Evolutionary conservation across 108 stramenopile genomes (phyloP).

Genomic region (Cylindrotheca closterium): DNA sequence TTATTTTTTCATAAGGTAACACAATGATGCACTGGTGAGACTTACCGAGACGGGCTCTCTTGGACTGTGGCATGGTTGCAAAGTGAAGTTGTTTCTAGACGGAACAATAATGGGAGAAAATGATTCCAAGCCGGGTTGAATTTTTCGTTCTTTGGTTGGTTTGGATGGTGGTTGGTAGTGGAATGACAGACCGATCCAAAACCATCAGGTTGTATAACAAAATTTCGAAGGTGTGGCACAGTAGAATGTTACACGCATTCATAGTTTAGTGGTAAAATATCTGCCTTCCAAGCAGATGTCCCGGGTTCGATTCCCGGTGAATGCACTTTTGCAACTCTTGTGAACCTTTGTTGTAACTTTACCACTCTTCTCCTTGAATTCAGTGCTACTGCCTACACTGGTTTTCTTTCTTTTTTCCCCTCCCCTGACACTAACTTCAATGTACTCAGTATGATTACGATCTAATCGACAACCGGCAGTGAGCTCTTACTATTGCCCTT

Average conservation of each 20-base stretch:
- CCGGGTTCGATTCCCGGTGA: conserved; percentile 92
- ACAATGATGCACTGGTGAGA: background rate
- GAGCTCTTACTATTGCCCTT: too few relatives aligned
- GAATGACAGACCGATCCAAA: too few relatives aligned
- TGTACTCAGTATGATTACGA: too few relatives aligned
- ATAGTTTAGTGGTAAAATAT: conserved; percentile 93
- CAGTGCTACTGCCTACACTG: too few relatives aligned
- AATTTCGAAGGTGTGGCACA: background rate
- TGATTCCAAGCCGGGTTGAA: too few relatives aligned
- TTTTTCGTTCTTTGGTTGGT: too few relatives aligned
- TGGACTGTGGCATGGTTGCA: conserved; percentile 34
- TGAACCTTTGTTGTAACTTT: background rate
- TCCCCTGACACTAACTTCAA: too few relatives aligned
- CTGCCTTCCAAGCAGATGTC: conserved; percentile 88
- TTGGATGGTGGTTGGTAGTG: too few relatives aligned
- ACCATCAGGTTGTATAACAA: background rate
- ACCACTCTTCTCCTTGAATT: too few relatives aligned
- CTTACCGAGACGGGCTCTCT: conserved; percentile 40
- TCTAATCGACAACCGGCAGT: too few relatives aligned
- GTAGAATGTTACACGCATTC: background rate
- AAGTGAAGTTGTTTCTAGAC: background rate
- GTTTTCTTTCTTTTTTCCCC: too few relatives aligned
- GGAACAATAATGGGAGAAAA: too few relatives aligned
- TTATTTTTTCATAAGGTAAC: background rate
- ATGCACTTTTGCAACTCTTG: conserved; percentile 30